Percentiles rank a stretch among this genome's conserved stretches.
phyloP scores from a whole-genome alignment of 2,329 filamentous ascomycete species.

The Hortaea sp. region DNA sequence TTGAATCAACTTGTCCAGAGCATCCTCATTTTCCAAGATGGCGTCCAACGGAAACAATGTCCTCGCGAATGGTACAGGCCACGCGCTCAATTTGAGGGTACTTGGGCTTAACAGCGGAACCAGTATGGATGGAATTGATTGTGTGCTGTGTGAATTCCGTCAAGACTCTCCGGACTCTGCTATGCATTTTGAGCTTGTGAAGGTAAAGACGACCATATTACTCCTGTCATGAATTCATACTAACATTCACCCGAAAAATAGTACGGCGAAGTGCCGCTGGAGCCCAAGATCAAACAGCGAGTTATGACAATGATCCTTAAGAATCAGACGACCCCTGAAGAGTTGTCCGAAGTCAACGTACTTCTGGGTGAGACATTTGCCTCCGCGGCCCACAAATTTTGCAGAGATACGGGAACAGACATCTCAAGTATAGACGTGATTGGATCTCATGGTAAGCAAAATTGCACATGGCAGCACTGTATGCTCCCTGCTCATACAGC shows the following conservation, averaged over 20 bases:
- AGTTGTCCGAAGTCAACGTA: constrained; percentile 48
- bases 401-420: constrained; percentile 33
- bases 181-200: constrained; percentile 46
- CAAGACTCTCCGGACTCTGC: constrained; percentile 42
- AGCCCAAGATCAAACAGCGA: constrained; percentile 44
- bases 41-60: background rate
- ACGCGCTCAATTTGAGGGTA: constrained; percentile 39
- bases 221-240: too few species aligned
- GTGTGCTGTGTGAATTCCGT: constrained; percentile 46
- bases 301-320: constrained; percentile 49
- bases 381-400: constrained; percentile 42
- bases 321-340: constrained; percentile 43
- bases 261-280: constrained; percentile 48
- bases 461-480: too few species aligned
- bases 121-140: constrained; percentile 50
- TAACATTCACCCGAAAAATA: constrained; percentile 9
- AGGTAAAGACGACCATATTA: constrained; percentile 1
- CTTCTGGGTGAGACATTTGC: constrained; percentile 49
- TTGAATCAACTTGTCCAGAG: too few species aligned
- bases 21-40: too few species aligned
- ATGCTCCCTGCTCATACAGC: too few species aligned
- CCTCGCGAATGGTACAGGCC: background rate
- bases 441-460: too few species aligned
- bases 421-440: constrained; percentile 43
- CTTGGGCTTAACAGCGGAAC: constrained; percentile 47